phyloP scores from a whole-genome alignment of 768 basidiomycete genomes.

The Strobilomyces dryophilus region DNA sequence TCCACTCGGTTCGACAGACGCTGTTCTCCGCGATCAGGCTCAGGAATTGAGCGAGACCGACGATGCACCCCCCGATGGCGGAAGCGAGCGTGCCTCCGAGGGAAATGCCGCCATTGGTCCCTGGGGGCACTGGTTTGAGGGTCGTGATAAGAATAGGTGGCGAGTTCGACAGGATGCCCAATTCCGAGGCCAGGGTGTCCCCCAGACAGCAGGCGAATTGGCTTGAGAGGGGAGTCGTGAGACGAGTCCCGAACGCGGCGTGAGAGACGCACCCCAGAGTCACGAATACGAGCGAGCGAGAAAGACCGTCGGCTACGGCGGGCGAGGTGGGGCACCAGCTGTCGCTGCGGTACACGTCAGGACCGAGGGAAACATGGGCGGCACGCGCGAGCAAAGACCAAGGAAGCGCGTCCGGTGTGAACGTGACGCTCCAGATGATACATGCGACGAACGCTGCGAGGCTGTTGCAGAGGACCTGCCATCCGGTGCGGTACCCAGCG shows the following conservation, averaged over 20 bases:
- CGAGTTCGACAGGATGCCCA: constrained; percentile 76
- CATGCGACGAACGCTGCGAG: constrained; percentile 57
- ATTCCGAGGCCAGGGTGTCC: constrained; percentile 90
- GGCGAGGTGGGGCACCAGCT: constrained; percentile 63
- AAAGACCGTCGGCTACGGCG: constrained; percentile 44
- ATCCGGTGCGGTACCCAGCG: constrained; percentile 68
- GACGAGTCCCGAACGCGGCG: background rate
- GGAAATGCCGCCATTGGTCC: constrained; percentile 89
- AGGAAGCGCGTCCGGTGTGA: constrained; percentile 42
- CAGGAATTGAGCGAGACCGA: constrained; percentile 59
- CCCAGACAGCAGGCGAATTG: constrained; percentile 89
- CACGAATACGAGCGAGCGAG: constrained; percentile 58
- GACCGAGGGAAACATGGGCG: constrained; percentile 11
- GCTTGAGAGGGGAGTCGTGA: constrained; percentile 35
- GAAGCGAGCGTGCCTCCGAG: constrained; percentile 71
- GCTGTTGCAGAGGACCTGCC: constrained; percentile 85
- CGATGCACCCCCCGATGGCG: constrained; percentile 62
- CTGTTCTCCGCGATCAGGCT: constrained; percentile 60
- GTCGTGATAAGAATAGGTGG: constrained; percentile 79
- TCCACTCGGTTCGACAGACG: constrained; percentile 43
- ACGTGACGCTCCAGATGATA: constrained; percentile 60
- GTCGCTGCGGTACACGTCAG: constrained; percentile 33
- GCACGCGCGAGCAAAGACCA: constrained; percentile 25
- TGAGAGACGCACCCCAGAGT: constrained; percentile 54
- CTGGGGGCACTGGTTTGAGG: constrained; percentile 68